Percentiles rank a stretch among this genome's conserved stretches.
Conservation (phyloP, 2,329 filamentous ascomycete genomes). For the Trichophyton rubrum region DNA sequence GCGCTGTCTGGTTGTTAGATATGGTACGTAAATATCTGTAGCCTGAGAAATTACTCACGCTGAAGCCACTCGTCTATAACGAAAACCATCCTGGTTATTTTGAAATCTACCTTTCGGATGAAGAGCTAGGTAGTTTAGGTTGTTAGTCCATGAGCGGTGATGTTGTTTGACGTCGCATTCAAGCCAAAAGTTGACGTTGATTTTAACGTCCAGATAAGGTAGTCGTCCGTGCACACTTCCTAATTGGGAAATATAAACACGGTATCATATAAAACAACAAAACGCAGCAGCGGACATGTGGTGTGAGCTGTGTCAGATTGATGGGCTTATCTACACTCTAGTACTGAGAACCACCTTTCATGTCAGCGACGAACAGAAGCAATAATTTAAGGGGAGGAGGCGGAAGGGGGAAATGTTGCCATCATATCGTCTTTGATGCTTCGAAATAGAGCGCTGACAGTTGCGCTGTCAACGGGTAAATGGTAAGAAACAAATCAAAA, state of each 20-base stretch:
- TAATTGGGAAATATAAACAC: not conserved
- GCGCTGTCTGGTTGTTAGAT: not conserved
- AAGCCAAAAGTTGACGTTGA: not conserved
- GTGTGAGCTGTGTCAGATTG: not conserved
- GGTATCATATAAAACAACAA: not conserved
- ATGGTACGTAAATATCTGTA: not conserved
- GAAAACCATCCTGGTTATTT: not conserved
- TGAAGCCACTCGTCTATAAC: too few species aligned
- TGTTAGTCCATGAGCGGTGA: not conserved
- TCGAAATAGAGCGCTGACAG: not conserved
- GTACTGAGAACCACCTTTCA: not conserved
- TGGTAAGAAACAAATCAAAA: not conserved
- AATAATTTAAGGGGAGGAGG: not conserved
- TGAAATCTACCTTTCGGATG: not conserved
- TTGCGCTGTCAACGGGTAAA: not conserved
- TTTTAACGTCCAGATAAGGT: not conserved
- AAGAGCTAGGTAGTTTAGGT: too few species aligned
- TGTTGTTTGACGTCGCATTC: not conserved
- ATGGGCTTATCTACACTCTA: not conserved
- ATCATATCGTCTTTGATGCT: not conserved
- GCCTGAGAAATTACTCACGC: not conserved
- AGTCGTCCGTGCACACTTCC: not conserved
- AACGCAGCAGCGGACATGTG: not conserved
- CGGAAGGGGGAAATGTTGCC: not conserved
- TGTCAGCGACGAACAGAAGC: not conserved